A percentile compares a stretch with the other conserved stretches of the same genome.
phyloP scores from a whole-genome alignment of 2,329 filamentous ascomycete species.

The Penicillium decumbens region DNA sequence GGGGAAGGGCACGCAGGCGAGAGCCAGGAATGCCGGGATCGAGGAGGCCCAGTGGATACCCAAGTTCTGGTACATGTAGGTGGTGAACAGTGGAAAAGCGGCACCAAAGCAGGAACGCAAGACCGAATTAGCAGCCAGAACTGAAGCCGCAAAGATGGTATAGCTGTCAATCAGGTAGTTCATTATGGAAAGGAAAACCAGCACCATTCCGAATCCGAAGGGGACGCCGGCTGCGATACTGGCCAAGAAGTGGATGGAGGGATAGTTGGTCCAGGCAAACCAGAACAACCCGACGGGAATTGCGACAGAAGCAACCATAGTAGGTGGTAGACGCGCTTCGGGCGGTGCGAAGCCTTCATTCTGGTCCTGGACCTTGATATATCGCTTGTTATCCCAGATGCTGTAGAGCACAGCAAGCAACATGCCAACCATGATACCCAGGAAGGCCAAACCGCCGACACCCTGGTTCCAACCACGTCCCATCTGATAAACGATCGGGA shows the following conservation, averaged over 20 bases:
- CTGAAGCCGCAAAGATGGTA: conserved; percentile 26
- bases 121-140: conserved; percentile 25
- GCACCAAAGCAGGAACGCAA: conserved; percentile 26
- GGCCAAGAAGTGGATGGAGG: conserved; percentile 24
- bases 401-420: conserved; percentile 22
- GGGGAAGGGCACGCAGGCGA: conserved; percentile 25
- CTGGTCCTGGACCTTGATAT: conserved; percentile 15
- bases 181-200: conserved; percentile 26
- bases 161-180: conserved; percentile 28
- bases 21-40: conserved; percentile 25
- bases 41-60: conserved; percentile 27
- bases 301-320: conserved; percentile 23
- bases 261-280: conserved; percentile 33
- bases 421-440: conserved; percentile 33
- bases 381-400: conserved; percentile 27
- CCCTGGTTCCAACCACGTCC: conserved; percentile 30
- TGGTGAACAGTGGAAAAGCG: conserved; percentile 27
- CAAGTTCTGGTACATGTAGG: conserved; percentile 25
- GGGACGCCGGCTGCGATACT: conserved; percentile 24
- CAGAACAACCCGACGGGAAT: conserved; percentile 31
- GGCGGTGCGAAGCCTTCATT: conserved; percentile 24
- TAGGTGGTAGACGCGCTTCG: conserved; percentile 27
- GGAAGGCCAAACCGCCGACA: conserved; percentile 25
- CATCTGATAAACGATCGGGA: conserved; percentile 30
- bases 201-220: conserved; percentile 27